These are phyloP conservation scores for Schizonepeta tenuifolia DNA, from an alignment of 257 asterid genomes.

Conservation along the genomic window DNA sequence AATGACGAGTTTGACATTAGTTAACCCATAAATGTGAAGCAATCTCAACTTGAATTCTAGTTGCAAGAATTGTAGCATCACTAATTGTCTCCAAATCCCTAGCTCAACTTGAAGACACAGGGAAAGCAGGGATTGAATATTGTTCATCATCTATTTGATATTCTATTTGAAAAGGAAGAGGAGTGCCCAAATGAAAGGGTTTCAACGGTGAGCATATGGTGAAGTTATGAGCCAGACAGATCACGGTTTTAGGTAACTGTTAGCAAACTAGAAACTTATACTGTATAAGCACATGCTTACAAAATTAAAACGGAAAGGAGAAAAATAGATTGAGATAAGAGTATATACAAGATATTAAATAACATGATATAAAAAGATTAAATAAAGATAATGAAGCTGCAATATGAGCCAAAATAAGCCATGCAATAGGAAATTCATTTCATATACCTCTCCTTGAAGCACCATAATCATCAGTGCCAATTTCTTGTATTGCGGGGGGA, in stretches of 20 bases:
- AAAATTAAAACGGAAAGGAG: slow-evolving; percentile 1
- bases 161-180: slow-evolving; percentile 10
- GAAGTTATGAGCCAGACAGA: neutral
- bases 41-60: neutral
- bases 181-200: neutral
- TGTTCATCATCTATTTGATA: neutral
- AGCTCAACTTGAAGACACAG: slow-evolving; percentile 6
- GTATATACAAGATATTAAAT: neutral
- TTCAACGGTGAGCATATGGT: neutral
- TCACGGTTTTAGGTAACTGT: neutral
- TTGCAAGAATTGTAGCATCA: slow-evolving; percentile 8
- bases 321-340: neutral
- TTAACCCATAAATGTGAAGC: slow-evolving; percentile 1
- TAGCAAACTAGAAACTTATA: neutral
- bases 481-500: slow-evolving; percentile 88
- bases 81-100: slow-evolving; percentile 11
- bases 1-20: neutral
- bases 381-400: neutral
- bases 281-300: neutral
- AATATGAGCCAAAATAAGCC: slow-evolving; percentile 8
- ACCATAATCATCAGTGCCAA: slow-evolving; percentile 67
- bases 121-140: neutral
- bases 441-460: slow-evolving; percentile 71
- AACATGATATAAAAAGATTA: neutral
- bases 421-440: neutral